A percentile compares a stretch with the other conserved stretches of the same genome.
These are phyloP conservation scores for Globisporangium cederbergense DNA, from an alignment of 352 stramenopile species.

Conservation along the genomic window DNA sequence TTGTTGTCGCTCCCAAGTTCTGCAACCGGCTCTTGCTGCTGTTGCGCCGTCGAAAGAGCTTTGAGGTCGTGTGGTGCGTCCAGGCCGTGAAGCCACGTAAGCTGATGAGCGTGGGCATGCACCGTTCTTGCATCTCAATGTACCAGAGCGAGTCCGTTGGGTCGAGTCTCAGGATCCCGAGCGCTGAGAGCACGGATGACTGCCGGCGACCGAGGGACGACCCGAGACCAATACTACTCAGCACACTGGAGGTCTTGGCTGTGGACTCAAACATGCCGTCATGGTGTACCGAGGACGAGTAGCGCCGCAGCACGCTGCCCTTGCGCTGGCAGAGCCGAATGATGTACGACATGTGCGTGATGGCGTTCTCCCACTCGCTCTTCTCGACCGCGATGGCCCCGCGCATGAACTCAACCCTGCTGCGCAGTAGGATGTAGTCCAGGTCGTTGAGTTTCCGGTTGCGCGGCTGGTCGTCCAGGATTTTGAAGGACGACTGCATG, in stretches of 20 bases:
- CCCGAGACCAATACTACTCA: conserved; percentile 22
- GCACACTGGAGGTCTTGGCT: conserved; percentile 19
- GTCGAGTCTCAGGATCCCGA: conserved; percentile 10
- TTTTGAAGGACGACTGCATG: conserved; percentile 72
- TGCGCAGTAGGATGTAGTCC: conserved; percentile 54
- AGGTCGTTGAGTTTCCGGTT: conserved; percentile 47
- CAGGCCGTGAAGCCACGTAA: conserved; percentile 40
- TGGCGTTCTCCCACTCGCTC: conserved; percentile 60
- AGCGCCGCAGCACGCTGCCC: conserved; percentile 46
- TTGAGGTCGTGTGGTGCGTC: neutral
- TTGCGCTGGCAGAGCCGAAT: conserved; percentile 64
- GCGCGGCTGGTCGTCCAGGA: conserved; percentile 44
- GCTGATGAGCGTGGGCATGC: conserved; percentile 41
- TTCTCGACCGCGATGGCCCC: conserved; percentile 67
- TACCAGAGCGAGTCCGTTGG: conserved; percentile 18
- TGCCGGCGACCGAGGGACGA: neutral
- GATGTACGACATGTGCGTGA: conserved; percentile 64
- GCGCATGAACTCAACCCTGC: conserved; percentile 73
- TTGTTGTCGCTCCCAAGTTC: neutral
- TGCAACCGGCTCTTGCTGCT: neutral
- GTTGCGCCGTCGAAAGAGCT: neutral
- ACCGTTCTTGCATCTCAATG: conserved; percentile 25
- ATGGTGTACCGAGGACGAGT: conserved; percentile 42
- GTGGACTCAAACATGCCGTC: conserved; percentile 26
- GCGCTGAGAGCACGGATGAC: neutral